These are phyloP conservation scores for Lenzites betulinus DNA, from an alignment of 768 basidiomycete species.

Conservation along the genomic window DNA sequence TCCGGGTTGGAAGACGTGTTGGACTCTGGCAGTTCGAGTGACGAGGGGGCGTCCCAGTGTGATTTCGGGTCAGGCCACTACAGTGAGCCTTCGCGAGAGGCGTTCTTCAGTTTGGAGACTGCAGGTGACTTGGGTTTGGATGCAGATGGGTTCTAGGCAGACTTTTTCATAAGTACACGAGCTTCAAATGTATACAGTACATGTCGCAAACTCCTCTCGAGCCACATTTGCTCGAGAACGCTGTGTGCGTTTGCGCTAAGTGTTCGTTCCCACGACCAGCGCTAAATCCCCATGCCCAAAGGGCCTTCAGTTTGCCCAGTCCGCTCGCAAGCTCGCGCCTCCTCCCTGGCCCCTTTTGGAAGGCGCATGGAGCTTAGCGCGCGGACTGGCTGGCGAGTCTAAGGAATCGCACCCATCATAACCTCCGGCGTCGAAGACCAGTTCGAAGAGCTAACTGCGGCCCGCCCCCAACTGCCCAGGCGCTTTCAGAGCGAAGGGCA, in stretches of 20 bases:
- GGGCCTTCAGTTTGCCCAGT: slow-evolving; percentile 4
- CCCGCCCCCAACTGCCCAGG: too few species aligned
- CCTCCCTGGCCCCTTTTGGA: background rate
- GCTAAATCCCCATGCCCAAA: background rate
- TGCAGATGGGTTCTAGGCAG: background rate
- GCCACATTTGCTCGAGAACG: background rate
- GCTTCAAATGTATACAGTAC: too few species aligned
- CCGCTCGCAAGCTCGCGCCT: slow-evolving; percentile 9
- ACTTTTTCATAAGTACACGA: background rate
- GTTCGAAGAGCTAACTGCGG: too few species aligned
- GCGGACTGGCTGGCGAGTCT: too few species aligned
- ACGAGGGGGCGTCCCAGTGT: too few species aligned
- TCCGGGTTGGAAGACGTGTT: too few species aligned
- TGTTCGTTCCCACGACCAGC: background rate
- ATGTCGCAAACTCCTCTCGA: too few species aligned
- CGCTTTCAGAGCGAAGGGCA: too few species aligned
- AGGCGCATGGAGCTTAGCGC: too few species aligned
- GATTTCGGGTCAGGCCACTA: background rate
- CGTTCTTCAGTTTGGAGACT: background rate
- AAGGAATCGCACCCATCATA: too few species aligned
- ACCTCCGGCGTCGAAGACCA: too few species aligned
- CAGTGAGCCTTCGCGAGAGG: background rate
- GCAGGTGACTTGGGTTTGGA: background rate
- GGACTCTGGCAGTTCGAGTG: too few species aligned
- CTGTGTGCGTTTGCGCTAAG: background rate